Conservation (phyloP, 1,284 basidiomycete species). For the Volvariella volvacea region DNA sequence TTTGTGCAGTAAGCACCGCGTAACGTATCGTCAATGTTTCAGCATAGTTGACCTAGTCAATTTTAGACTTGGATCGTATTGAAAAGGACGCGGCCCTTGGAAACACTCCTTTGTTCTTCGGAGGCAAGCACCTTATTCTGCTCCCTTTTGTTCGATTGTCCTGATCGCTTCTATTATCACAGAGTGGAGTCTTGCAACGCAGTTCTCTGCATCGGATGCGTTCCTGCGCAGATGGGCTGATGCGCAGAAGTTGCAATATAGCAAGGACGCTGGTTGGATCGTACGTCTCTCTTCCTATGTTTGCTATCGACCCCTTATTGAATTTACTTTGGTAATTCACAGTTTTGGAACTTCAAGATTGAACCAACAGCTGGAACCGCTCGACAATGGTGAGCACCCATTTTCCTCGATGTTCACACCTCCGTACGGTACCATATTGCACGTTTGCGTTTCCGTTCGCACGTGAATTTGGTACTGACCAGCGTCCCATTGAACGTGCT, state of each 20-base stretch:
- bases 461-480: no score
- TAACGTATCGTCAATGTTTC: not conserved
- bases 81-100: conserved; percentile 39
- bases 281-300: conserved; percentile 28
- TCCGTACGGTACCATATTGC: conserved; percentile 1
- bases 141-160: not conserved
- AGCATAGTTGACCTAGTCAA: not conserved
- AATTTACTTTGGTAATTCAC: not conserved
- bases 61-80: conserved; percentile 44
- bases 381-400: conserved; percentile 47
- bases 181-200: conserved; percentile 69
- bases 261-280: conserved; percentile 62
- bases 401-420: conserved; percentile 2
- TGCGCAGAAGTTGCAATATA: conserved; percentile 66
- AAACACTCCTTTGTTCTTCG: conserved; percentile 53
- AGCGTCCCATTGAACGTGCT: no score
- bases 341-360: conserved; percentile 78
- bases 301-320: conserved; percentile 1
- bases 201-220: conserved; percentile 55
- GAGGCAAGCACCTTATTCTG: conserved; percentile 43
- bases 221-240: conserved; percentile 73
- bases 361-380: conserved; percentile 50
- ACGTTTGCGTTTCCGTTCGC: not conserved
- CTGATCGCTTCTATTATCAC: conserved; percentile 19
- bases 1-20: conserved; percentile 56